Evolutionary conservation across 805 yeast species (phyloP).

Genomic region (Hanseniaspora meyeri): DNA sequence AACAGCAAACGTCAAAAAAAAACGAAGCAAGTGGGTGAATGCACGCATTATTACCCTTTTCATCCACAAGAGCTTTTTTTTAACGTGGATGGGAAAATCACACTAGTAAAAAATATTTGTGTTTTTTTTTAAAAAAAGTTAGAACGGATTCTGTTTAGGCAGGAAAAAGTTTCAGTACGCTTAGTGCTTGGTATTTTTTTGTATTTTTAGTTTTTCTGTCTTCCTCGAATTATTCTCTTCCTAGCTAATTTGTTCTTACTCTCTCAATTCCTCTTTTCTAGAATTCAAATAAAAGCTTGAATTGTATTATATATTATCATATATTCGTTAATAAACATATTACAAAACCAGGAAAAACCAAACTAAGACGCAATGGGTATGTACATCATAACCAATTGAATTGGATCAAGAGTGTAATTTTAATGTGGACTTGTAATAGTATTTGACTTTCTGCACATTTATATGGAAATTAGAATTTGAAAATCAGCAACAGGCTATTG

Average conservation of each 20-base stretch:
- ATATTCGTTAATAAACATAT: no score
- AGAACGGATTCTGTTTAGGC: not conserved
- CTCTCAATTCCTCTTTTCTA: not conserved
- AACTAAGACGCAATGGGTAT: conserved; percentile 15
- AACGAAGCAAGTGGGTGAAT: no score
- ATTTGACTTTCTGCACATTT: not conserved
- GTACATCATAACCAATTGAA: conserved; percentile 3
- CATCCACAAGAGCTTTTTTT: no score
- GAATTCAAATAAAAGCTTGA: not conserved
- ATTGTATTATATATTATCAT: not conserved
- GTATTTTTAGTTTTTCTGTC: not conserved
- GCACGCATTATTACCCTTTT: no score
- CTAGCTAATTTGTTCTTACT: not conserved
- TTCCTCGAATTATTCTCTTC: not conserved
- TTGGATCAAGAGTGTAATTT: not conserved
- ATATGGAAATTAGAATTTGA: not conserved
- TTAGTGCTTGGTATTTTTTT: no score
- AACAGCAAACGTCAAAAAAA: no score
- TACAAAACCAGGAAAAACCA: conserved; percentile 13
- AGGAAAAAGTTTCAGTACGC: not conserved
- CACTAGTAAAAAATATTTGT: not conserved
- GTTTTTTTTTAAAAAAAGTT: not conserved
- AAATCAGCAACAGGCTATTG: not conserved
- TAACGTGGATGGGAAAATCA: no score
- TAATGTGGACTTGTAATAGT: not conserved